A percentile compares a stretch with the other conserved stretches of the same genome.
Evolutionary conservation across 345 rosid genomes (phyloP).

Genomic region (Hypericum perforatum): DNA sequence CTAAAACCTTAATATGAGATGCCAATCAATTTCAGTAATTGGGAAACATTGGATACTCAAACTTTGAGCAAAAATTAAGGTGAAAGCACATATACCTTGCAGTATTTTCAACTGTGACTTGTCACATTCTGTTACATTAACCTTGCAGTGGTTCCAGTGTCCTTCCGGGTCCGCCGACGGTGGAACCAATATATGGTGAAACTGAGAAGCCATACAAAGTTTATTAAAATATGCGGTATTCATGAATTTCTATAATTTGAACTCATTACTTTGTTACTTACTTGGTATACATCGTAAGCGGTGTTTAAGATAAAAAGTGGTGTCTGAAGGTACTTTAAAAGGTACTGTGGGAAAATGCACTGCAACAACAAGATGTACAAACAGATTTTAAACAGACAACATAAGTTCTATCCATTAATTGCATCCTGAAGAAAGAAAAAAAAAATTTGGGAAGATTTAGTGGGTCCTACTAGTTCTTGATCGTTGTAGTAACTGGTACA

Average conservation of each 20-base stretch:
- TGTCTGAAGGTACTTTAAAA: conserved; percentile 44
- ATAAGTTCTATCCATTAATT: neutral
- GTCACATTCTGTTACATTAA: conserved; percentile 44
- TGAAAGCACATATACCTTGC: conserved; percentile 31
- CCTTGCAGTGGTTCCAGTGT: conserved; percentile 70
- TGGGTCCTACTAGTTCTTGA: conserved; percentile 51
- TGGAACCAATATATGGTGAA: conserved; percentile 77
- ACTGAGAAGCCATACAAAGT: conserved; percentile 29
- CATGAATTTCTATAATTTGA: no score
- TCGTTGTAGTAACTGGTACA: conserved; percentile 35
- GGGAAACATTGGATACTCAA: neutral
- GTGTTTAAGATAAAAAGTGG: conserved; percentile 81
- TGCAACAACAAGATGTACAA: conserved; percentile 17
- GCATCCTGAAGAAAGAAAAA: neutral
- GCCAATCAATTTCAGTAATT: no score
- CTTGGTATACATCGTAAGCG: conserved; percentile 92
- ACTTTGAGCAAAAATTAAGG: neutral
- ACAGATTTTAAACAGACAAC: neutral
- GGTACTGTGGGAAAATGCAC: conserved; percentile 90
- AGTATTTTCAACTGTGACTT: conserved; percentile 41
- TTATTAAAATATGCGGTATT: no score
- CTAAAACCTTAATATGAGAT: conserved; percentile 49
- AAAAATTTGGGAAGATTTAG: neutral
- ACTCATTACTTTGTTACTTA: conserved; percentile 10
- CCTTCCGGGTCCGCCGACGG: conserved; percentile 60